Conservation (phyloP, 768 basidiomycete species). For the Suillus cothurnatus region DNA sequence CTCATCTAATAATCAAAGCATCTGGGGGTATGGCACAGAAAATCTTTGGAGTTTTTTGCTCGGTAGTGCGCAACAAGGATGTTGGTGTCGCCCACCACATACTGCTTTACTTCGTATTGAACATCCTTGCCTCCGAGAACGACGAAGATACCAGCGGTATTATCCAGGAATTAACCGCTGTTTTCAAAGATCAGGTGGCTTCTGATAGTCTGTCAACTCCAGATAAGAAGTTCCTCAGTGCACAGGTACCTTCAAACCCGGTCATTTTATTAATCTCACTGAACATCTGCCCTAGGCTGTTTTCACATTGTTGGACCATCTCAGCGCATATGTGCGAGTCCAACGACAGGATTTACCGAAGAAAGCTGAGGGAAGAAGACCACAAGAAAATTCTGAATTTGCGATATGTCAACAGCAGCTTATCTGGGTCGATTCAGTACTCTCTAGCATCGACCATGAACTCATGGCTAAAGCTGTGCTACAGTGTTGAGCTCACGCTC, state of each 20-base stretch:
- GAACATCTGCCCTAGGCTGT: constrained; percentile 62
- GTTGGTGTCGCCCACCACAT: constrained; percentile 92
- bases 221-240: constrained; percentile 88
- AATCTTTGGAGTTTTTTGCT: constrained; percentile 80
- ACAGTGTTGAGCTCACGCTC: constrained; percentile 91
- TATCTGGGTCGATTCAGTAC: constrained; percentile 72
- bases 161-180: constrained; percentile 72
- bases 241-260: constrained; percentile 64
- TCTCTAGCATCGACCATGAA: constrained; percentile 82
- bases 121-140: constrained; percentile 76
- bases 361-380: constrained; percentile 49
- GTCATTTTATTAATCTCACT: not conserved
- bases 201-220: constrained; percentile 54
- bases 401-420: constrained; percentile 60
- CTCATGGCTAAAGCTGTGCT: constrained; percentile 94
- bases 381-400: constrained; percentile 39
- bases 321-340: constrained; percentile 85
- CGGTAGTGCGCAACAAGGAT: constrained; percentile 83
- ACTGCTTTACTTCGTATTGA: constrained; percentile 88
- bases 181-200: constrained; percentile 86
- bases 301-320: constrained; percentile 93
- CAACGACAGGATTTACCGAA: constrained; percentile 65
- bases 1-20: constrained; percentile 71
- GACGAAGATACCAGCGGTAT: constrained; percentile 66
- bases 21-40: constrained; percentile 56